Evolutionary conservation across 495 filamentous ascomycete species (phyloP).

Genomic region (Coniosporium apollinis): DNA sequence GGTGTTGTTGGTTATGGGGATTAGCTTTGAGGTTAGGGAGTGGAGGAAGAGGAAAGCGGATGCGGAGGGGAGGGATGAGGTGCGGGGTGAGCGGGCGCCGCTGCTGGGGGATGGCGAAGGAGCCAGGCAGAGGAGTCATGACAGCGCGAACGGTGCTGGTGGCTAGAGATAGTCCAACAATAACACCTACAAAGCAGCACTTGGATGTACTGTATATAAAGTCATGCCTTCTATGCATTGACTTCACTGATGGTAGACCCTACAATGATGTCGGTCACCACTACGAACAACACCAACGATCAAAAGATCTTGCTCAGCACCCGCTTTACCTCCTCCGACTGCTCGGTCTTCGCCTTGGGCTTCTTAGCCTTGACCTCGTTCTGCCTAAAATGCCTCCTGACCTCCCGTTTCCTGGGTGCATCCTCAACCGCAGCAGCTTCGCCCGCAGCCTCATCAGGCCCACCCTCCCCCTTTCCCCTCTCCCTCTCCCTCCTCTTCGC

Average conservation of each 20-base stretch:
- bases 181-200: too few relatives aligned
- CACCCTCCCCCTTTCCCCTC: conserved; percentile 32
- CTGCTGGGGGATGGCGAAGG: too few relatives aligned
- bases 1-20: conserved; percentile 58
- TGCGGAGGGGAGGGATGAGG: conserved; percentile 1
- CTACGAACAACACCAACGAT: too few relatives aligned
- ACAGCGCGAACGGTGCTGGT: too few relatives aligned
- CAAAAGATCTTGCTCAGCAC: conserved; percentile 72
- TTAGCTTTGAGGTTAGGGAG: conserved; percentile 50
- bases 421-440: conserved; percentile 45
- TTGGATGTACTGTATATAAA: too few relatives aligned
- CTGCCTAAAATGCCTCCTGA: conserved; percentile 53
- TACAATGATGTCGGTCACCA: too few relatives aligned
- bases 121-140: too few relatives aligned
- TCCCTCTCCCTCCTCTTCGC: conserved; percentile 29
- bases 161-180: too few relatives aligned
- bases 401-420: conserved; percentile 9
- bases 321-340: conserved; percentile 54
- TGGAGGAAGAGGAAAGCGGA: conserved; percentile 10
- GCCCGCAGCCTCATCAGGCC: conserved; percentile 36
- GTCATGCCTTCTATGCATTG: too few relatives aligned
- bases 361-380: conserved; percentile 34
- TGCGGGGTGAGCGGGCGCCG: background rate
- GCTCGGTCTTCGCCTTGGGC: conserved; percentile 28
- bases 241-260: too few relatives aligned